A percentile compares a stretch with the other conserved stretches of the same genome.
Evolutionary conservation across 108 stramenopile genomes (phyloP).

Genomic region (Aureococcus anophagefferens): DNA sequence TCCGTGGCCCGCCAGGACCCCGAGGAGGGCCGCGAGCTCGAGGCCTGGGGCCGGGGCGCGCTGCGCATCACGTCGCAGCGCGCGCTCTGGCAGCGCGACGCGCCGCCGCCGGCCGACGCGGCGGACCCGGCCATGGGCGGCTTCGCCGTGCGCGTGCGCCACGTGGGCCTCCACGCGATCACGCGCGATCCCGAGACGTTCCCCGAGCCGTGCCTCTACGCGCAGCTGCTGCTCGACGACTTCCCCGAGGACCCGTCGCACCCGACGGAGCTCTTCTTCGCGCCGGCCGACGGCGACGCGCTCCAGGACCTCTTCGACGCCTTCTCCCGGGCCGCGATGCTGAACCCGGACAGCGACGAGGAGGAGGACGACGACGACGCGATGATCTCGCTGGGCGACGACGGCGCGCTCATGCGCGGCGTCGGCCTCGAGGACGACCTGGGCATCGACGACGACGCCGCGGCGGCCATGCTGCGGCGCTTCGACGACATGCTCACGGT

Average conservation of each 20-base stretch:
- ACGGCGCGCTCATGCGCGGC: not conserved
- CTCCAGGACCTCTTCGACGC: not conserved
- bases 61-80: no score
- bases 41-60: no score
- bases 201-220: constrained; percentile 9
- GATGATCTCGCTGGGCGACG: not conserved
- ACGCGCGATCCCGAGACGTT: not conserved
- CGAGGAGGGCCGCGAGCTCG: no score
- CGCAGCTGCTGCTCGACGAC: constrained; percentile 1
- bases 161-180: not conserved
- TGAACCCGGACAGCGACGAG: not conserved
- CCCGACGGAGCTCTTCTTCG: not conserved
- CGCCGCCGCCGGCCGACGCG: no score
- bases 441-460: no score
- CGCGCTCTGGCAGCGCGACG: no score
- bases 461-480: not conserved
- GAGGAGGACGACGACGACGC: not conserved
- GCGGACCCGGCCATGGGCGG: no score
- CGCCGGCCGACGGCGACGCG: not conserved
- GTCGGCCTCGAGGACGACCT: no score
- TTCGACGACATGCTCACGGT: not conserved
- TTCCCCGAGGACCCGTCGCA: not conserved
- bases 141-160: no score
- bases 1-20: no score
- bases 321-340: not conserved